These are phyloP conservation scores for Peronospora tabacina DNA, from an alignment of 352 stramenopile species.

Conservation along the genomic window DNA sequence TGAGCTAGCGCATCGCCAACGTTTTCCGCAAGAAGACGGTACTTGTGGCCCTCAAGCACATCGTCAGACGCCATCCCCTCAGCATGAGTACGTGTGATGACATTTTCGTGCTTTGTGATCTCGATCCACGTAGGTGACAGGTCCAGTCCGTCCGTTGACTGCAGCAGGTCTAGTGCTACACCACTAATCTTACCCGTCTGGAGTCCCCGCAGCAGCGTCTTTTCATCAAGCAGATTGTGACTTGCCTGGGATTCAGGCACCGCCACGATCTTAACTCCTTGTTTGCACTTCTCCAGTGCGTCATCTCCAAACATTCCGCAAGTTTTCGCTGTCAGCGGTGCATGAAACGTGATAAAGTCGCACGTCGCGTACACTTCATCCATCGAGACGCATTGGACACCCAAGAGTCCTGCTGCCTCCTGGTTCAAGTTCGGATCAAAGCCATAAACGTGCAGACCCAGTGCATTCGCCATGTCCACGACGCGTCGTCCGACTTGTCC, in stretches of 20 bases:
- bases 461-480: conserved; percentile 62
- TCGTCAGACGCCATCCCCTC: conserved; percentile 82
- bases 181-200: conserved; percentile 76
- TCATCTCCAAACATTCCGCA: conserved; percentile 81
- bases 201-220: conserved; percentile 60
- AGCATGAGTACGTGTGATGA: conserved; percentile 85
- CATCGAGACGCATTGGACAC: conserved; percentile 53
- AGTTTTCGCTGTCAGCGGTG: conserved; percentile 90
- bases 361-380: conserved; percentile 57
- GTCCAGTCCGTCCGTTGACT: conserved; percentile 19
- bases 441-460: conserved; percentile 58
- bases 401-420: conserved; percentile 50
- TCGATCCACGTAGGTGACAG: conserved; percentile 40
- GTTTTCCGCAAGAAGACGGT: conserved; percentile 73
- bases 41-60: conserved; percentile 59
- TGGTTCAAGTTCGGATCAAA: conserved; percentile 75
- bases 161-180: conserved; percentile 74
- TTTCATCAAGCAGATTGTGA: conserved; percentile 75
- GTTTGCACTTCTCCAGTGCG: conserved; percentile 84
- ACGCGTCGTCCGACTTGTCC: conserved; percentile 64
- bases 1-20: conserved; percentile 59
- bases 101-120: conserved; percentile 82
- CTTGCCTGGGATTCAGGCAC: conserved; percentile 66
- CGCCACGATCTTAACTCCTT: conserved; percentile 84
- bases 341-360: conserved; percentile 94